Evolutionary conservation across 148 eudicot genomes (phyloP), one percentile per base, ranked within the genome.

Genomic region (Pharnaceum exiguum): DNA sequence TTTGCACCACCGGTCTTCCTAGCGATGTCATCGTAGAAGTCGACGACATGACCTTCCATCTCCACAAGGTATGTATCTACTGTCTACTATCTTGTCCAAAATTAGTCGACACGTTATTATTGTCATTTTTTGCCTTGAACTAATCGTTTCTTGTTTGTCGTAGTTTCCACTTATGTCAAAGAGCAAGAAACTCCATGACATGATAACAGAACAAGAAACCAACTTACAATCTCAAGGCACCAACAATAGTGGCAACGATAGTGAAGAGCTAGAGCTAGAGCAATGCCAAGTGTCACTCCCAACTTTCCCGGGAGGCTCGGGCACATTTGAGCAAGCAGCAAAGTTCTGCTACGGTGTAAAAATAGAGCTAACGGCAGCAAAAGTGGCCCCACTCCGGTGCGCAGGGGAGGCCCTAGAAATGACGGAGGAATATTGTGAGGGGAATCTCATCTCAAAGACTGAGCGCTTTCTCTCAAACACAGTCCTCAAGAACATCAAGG

Each of bases 331-430:
- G 75, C 54, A 70, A 28, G 96, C 99, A 4, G 96, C 99, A 3
- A 93, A 93, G 74, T 93, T 88, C 79, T 93, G 96, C 59, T 93
- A 93, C 75, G 86, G 90, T 10, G 95, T 88, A n/a, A 93, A 82
- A 53, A 76, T 86, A 28, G 95, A 85, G 32, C 65, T 89, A 7
- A 65, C 86, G 23, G 67, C 96, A 21, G 48, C 71, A 3, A 89
- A 73, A 66, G 90, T 52, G 11, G 95, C 79, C 17, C 77, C 89
- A 0, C 85, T 93, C 55, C 96, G 96, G 21, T 93, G 99, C 64
- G 99, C 96, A 43, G 99, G 80, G 0, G 96, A 93, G 57, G 66
- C 65, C 7, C 55, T 93, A 4, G 78, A 83, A 45, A 93, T 89
- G 99, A 83, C 96, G 6, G 96, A 93, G 17, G 87, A 76, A 15